Percentiles rank a stretch among this genome's conserved stretches.
Evolutionary conservation across 352 stramenopile genomes (phyloP).

Genomic region (Globisporangium parvum): DNA sequence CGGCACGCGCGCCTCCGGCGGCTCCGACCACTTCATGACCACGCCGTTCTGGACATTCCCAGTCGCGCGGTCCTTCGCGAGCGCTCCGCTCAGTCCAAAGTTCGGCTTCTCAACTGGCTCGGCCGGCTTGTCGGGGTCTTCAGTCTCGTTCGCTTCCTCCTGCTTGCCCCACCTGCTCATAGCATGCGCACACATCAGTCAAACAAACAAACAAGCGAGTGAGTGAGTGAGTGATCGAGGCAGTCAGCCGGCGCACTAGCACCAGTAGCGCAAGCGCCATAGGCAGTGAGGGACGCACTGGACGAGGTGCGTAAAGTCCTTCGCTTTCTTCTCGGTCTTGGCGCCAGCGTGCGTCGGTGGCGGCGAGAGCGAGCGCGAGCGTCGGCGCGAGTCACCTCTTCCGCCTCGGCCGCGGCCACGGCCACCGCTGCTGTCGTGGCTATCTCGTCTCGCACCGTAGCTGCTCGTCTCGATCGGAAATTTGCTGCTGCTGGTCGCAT

Average conservation of each 20-base stretch:
- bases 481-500: conserved; percentile 3
- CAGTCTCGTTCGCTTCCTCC: conserved; percentile 44
- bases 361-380: conserved; percentile 21
- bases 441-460: background rate
- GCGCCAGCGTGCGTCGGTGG: conserved; percentile 12
- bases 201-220: background rate
- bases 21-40: conserved; percentile 97
- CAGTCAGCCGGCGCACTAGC: background rate
- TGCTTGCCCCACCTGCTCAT: conserved; percentile 64
- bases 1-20: conserved; percentile 90
- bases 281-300: conserved; percentile 21
- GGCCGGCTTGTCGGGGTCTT: conserved; percentile 17
- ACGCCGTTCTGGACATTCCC: conserved; percentile 97
- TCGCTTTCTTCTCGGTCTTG: conserved; percentile 39
- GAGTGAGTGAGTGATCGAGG: background rate
- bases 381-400: conserved; percentile 1
- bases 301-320: conserved; percentile 49
- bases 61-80: conserved; percentile 93
- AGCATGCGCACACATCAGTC: background rate
- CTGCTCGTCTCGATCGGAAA: too few relatives aligned
- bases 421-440: background rate
- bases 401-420: too few relatives aligned
- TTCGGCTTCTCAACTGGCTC: conserved; percentile 90
- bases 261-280: background rate
- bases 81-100: conserved; percentile 95